phyloP scores from a whole-genome alignment of 2,329 filamentous ascomycete species.

The Cordyceps cicadae region DNA sequence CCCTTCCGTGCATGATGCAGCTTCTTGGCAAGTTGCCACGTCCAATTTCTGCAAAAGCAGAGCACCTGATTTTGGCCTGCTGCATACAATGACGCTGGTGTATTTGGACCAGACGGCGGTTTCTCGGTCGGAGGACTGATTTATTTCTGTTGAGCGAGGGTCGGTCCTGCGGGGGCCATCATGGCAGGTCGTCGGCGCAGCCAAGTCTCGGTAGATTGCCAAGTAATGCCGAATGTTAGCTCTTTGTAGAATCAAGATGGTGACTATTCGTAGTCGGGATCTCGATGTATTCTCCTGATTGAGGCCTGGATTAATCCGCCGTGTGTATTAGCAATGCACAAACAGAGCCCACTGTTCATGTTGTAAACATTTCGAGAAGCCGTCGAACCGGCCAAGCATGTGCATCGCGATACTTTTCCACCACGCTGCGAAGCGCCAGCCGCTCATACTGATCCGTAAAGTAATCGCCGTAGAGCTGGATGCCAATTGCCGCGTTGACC shows the following conservation, averaged over 20 bases:
- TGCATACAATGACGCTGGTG: background rate
- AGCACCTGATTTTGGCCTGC: background rate
- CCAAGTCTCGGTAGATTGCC: background rate
- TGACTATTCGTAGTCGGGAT: no score
- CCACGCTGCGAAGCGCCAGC: slow-evolving; percentile 28
- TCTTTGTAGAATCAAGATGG: no score
- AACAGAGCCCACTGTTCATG: background rate
- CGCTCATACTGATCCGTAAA: slow-evolving; percentile 33
- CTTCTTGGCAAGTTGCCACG: background rate
- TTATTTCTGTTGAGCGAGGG: background rate
- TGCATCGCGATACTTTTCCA: slow-evolving; percentile 36
- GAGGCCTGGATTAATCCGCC: no score
- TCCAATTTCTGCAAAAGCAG: background rate
- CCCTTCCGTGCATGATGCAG: background rate
- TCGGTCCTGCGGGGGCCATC: background rate
- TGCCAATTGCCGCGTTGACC: slow-evolving; percentile 31
- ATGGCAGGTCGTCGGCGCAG: background rate
- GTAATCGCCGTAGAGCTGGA: slow-evolving; percentile 34
- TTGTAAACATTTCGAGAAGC: slow-evolving; percentile 28
- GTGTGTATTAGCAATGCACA: no score
- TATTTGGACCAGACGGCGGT: background rate
- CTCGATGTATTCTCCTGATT: no score
- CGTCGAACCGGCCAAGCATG: slow-evolving; percentile 32
- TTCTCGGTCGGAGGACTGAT: background rate
- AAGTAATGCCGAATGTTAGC: background rate